Conservation (phyloP, 1,139 yeast species). For the Meyerozyma guilliermondii region DNA sequence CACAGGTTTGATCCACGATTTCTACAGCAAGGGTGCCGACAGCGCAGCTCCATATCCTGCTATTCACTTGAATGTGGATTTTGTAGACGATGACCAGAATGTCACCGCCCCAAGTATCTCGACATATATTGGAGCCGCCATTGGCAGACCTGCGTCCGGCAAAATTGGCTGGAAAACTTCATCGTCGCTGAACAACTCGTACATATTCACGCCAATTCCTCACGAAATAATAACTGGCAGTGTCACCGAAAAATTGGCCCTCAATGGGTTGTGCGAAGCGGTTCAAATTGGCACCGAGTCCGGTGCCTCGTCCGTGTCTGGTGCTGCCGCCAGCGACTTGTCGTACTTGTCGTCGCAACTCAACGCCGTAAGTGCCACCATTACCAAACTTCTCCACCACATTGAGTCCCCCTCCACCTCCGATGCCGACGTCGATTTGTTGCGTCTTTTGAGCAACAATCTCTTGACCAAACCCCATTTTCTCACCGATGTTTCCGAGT, state of each 20-base stretch:
- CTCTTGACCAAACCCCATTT: conserved; percentile 56
- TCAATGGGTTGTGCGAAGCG: conserved; percentile 32
- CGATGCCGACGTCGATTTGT: conserved; percentile 51
- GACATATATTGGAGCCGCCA: conserved; percentile 73
- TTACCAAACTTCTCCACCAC: conserved; percentile 52
- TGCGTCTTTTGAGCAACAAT: conserved; percentile 61
- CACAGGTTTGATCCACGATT: conserved; percentile 82
- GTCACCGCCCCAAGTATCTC: conserved; percentile 43
- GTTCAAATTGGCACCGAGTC: conserved; percentile 15
- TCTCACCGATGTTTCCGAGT: conserved; percentile 51
- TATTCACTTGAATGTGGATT: conserved; percentile 62
- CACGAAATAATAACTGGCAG: conserved; percentile 59
- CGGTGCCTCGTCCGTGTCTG: conserved; percentile 10
- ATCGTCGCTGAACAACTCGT: conserved; percentile 36
- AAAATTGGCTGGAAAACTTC: conserved; percentile 44
- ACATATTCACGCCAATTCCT: conserved; percentile 76
- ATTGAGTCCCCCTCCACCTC: conserved; percentile 38
- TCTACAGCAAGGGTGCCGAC: conserved; percentile 66
- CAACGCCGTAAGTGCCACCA: conserved; percentile 42
- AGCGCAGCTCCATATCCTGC: conserved; percentile 76
- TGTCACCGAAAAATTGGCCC: conserved; percentile 53
- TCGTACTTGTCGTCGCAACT: conserved; percentile 51
- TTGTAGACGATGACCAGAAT: conserved; percentile 25
- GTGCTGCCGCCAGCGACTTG: conserved; percentile 17
- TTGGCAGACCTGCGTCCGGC: conserved; percentile 51